Percentiles rank a stretch among this genome's conserved stretches.
Conservation (phyloP, 208 protist genomes). For the Leishmania guyanensis region DNA sequence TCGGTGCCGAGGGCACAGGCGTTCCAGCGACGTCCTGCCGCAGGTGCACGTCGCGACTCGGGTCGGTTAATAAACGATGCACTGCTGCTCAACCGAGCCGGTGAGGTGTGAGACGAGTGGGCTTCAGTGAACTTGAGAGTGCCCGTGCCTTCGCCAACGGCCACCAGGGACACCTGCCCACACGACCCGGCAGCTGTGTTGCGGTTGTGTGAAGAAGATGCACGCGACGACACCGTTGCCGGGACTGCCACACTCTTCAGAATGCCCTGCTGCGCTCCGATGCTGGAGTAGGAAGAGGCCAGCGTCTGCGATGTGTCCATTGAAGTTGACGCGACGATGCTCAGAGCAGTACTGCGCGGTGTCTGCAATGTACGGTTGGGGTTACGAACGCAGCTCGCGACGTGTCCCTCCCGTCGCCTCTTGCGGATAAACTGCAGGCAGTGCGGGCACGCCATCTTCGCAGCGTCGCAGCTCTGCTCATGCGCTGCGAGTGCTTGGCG, state of each 20-base stretch:
- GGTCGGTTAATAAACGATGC: conserved; percentile 13
- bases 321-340: not conserved
- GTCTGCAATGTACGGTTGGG: conserved; percentile 33
- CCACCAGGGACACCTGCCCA: too few species aligned
- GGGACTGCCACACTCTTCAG: not conserved
- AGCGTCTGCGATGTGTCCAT: conserved; percentile 12
- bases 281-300: conserved; percentile 12
- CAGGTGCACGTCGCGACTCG: conserved; percentile 20
- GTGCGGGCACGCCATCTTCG: conserved; percentile 58
- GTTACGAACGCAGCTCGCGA: conserved; percentile 51
- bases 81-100: conserved; percentile 17
- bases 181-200: not conserved
- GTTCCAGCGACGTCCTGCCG: conserved; percentile 12
- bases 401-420: conserved; percentile 44
- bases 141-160: conserved; percentile 10
- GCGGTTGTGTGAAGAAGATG: not conserved
- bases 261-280: not conserved
- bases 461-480: conserved; percentile 64
- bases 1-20: not conserved
- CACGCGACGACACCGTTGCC: not conserved
- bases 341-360: conserved; percentile 4
- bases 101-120: conserved; percentile 14
- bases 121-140: conserved; percentile 31
- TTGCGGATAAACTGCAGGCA: conserved; percentile 68
- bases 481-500: conserved; percentile 53